These are phyloP conservation scores for Saccharomyces jurei DNA, from an alignment of 805 yeast species.

Conservation along the genomic window DNA sequence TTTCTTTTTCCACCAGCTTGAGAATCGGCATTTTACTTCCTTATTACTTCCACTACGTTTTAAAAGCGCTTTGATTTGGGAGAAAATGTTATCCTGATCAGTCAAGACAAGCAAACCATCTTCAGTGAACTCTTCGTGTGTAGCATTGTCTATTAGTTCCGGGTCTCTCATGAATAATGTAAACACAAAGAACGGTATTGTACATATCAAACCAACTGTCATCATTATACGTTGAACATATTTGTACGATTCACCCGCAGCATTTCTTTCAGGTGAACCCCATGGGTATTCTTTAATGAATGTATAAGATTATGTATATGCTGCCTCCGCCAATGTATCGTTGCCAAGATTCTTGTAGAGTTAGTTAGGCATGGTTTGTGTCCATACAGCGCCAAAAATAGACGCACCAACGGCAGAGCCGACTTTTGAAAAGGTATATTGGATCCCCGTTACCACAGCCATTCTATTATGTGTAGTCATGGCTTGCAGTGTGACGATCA, in stretches of 20 bases:
- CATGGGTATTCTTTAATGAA: constrained; percentile 41
- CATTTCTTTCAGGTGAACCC: constrained; percentile 49
- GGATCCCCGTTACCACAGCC: not conserved
- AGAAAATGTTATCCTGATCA: not conserved
- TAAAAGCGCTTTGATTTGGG: not conserved
- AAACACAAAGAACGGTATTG: constrained; percentile 38
- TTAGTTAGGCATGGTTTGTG: not conserved
- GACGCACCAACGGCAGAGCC: constrained; percentile 60
- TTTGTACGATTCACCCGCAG: constrained; percentile 45
- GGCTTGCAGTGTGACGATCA: not conserved
- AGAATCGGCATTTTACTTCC: not conserved
- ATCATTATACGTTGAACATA: constrained; percentile 46
- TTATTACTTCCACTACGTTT: not conserved
- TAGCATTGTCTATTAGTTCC: constrained; percentile 15
- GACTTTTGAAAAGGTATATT: constrained; percentile 40
- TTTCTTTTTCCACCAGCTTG: not conserved
- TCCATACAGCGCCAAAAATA: constrained; percentile 18
- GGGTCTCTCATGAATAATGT: constrained; percentile 45
- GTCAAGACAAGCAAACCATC: not conserved
- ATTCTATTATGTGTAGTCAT: not conserved
- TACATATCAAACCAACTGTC: constrained; percentile 35
- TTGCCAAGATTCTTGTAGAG: not conserved
- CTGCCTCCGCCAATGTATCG: constrained; percentile 28
- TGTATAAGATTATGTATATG: constrained; percentile 43
- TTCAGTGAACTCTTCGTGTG: not conserved